These are phyloP conservation scores for Sclerotinia glacialis DNA, from an alignment of 2,329 filamentous ascomycete genomes.

Conservation along the genomic window DNA sequence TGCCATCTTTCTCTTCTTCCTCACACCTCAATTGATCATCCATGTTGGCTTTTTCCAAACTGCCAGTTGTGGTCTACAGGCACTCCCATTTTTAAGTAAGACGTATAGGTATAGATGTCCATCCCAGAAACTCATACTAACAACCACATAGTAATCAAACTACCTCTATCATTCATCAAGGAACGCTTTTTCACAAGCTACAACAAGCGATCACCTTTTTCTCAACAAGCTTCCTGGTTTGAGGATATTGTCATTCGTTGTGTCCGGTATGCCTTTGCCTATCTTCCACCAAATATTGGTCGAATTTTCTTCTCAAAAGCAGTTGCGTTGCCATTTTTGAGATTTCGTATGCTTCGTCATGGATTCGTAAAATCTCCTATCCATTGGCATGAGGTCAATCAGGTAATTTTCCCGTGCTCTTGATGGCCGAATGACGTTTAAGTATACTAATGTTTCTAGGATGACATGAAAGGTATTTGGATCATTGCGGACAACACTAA, in stretches of 20 bases:
- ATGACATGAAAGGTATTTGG: constrained; percentile 64
- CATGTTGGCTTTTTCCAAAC: constrained; percentile 63
- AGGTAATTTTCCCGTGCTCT: constrained; percentile 39
- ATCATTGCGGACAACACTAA: constrained; percentile 58
- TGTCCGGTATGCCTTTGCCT: constrained; percentile 73
- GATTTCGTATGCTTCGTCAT: constrained; percentile 72
- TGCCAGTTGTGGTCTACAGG: constrained; percentile 54
- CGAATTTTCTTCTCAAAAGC: constrained; percentile 74
- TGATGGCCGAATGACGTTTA: neutral
- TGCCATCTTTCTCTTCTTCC: constrained; percentile 66
- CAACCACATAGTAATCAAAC: constrained; percentile 48
- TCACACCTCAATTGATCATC: constrained; percentile 68
- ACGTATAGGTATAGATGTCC: neutral
- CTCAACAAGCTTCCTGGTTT: constrained; percentile 67
- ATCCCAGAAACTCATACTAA: constrained; percentile 21
- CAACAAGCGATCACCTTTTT: constrained; percentile 56
- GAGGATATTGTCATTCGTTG: constrained; percentile 76
- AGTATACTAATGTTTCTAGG: constrained; percentile 35
- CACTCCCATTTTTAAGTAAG: constrained; percentile 69
- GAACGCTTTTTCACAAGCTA: constrained; percentile 53
- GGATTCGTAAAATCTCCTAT: constrained; percentile 62
- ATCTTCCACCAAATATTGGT: constrained; percentile 65
- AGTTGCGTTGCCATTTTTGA: constrained; percentile 70
- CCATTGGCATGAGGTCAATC: constrained; percentile 59
- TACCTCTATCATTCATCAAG: constrained; percentile 57